A percentile compares a stretch with the other conserved stretches of the same genome.
Evolutionary conservation across 1,284 basidiomycete species (phyloP).

Genomic region (Naganishia sp.): DNA sequence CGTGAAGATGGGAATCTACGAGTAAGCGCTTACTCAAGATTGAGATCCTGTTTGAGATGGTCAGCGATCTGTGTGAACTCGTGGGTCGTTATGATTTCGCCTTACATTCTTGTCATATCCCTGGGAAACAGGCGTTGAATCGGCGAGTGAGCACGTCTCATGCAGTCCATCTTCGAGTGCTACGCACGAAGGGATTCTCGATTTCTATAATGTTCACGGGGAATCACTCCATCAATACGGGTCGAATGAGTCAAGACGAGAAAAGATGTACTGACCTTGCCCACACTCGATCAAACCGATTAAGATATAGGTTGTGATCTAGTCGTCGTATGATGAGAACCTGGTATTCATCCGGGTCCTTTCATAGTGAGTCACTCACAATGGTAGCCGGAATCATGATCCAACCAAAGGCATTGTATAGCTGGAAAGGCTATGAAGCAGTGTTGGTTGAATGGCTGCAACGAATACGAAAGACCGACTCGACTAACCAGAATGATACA

Average conservation of each 20-base stretch:
- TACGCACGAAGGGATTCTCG: conserved; percentile 53
- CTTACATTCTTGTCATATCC: conserved; percentile 35
- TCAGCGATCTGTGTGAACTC: not conserved
- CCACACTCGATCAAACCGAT: conserved; percentile 49
- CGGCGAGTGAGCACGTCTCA: conserved; percentile 61
- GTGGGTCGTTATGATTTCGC: not conserved
- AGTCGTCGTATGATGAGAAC: not conserved
- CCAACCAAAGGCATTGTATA: conserved; percentile 64
- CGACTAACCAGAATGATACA: conserved; percentile 55
- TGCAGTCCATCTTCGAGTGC: conserved; percentile 41
- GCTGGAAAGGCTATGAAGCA: conserved; percentile 63
- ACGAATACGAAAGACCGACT: not conserved
- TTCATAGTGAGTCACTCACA: conserved; percentile 26
- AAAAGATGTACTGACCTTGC: conserved; percentile 37
- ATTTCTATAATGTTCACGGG: conserved; percentile 34
- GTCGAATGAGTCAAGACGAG: not conserved
- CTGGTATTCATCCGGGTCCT: conserved; percentile 24
- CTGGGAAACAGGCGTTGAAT: conserved; percentile 59
- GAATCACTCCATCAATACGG: conserved; percentile 36
- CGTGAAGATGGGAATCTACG: too few species aligned
- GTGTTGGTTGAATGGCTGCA: conserved; percentile 4
- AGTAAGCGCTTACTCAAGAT: conserved; percentile 38
- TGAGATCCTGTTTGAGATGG: conserved; percentile 38
- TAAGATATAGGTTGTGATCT: conserved; percentile 51
- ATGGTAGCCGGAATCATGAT: conserved; percentile 63